A percentile compares a stretch with the other conserved stretches of the same genome.
Evolutionary conservation across 73 alveolate species (phyloP).

Genomic region (Uronychia binucleata): DNA sequence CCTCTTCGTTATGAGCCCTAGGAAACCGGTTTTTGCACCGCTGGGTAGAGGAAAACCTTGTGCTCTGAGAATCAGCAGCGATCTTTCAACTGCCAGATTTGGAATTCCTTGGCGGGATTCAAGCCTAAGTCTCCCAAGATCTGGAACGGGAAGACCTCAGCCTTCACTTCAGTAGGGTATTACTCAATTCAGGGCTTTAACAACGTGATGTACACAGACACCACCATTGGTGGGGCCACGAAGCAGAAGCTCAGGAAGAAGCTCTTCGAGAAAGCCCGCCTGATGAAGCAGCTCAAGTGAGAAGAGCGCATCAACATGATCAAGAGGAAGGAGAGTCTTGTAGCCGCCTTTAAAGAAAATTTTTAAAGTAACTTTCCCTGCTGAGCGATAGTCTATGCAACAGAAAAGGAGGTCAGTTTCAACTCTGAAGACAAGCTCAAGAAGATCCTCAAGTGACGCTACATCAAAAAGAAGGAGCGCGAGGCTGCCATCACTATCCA

Average conservation of each 20-base stretch:
- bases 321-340: neutral
- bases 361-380: neutral
- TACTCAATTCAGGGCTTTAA: neutral
- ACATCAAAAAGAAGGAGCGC: neutral
- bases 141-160: neutral
- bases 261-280: neutral
- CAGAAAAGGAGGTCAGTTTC: neutral
- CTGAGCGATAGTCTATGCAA: neutral
- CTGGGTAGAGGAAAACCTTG: no score
- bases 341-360: neutral
- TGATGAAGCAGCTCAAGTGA: neutral
- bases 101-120: no score
- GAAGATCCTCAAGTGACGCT: neutral
- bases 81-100: no score
- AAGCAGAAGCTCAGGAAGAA: neutral
- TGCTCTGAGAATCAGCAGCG: no score
- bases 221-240: neutral
- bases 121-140: neutral
- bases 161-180: neutral
- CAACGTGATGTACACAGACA: neutral
- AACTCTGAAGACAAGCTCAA: neutral
- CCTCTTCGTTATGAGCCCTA: no score
- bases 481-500: neutral
- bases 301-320: neutral
- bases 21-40: no score